Percentiles rank a stretch among this genome's conserved stretches.
phyloP scores from a whole-genome alignment of 345 rosid species.

The Pugionium cornutum region DNA sequence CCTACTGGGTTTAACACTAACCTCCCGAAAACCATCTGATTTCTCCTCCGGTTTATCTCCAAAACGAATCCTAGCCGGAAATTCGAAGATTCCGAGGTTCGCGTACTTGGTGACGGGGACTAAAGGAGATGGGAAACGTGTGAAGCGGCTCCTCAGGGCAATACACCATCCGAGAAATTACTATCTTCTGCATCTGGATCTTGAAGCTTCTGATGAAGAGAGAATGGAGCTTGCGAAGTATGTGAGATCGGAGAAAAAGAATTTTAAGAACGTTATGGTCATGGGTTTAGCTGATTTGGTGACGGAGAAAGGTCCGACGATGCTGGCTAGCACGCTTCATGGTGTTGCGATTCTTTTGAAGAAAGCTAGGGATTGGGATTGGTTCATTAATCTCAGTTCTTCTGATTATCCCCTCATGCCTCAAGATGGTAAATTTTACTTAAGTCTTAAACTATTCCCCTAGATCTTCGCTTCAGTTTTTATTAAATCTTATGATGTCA shows the following conservation, averaged over 20 bases:
- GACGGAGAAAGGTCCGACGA: constrained; percentile 81
- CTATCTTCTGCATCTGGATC: constrained; percentile 82
- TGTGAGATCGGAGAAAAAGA: constrained; percentile 58
- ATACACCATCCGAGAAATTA: constrained; percentile 78
- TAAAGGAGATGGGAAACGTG: constrained; percentile 61
- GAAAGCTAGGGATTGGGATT: constrained; percentile 79
- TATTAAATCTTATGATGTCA: no score
- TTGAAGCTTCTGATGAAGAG: constrained; percentile 77
- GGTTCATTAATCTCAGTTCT: constrained; percentile 78
- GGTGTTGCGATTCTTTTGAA: constrained; percentile 73
- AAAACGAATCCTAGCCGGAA: constrained; percentile 27
- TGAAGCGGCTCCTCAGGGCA: constrained; percentile 67
- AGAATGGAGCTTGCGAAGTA: constrained; percentile 77
- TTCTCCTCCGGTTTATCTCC: constrained; percentile 26
- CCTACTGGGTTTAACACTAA: constrained; percentile 43
- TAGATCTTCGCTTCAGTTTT: background rate
- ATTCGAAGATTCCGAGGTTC: constrained; percentile 50
- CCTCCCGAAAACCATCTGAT: constrained; percentile 41
- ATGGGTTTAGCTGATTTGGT: constrained; percentile 79
- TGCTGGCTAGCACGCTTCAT: constrained; percentile 75
- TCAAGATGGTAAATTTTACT: constrained; percentile 61
- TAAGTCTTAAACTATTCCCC: background rate
- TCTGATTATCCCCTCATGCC: constrained; percentile 29
- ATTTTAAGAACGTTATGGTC: constrained; percentile 77
- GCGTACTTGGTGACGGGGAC: constrained; percentile 84